Base-by-base conservation (phyloP, 176 grass and related monocot species). In the Otatea glauca region DNA sequence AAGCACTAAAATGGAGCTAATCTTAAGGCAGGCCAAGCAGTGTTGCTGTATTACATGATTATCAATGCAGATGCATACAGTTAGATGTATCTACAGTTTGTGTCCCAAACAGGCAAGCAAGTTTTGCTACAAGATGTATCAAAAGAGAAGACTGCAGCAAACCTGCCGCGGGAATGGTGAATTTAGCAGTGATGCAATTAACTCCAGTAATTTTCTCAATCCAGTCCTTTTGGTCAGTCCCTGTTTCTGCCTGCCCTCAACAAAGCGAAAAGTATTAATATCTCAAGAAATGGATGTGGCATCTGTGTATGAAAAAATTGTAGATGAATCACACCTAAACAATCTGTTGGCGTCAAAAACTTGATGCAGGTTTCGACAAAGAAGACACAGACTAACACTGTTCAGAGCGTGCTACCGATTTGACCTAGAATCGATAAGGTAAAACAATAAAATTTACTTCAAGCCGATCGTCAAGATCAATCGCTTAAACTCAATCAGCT, bases 141-240 rank as follows among this genome's bases (percentile, higher is more conserved):
- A 48, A 77, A 81, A 60, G 42, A 79, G 11, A 65, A 56, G 42
- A 68, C 12, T 7, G 20, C 70, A 69, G 24, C n/a, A 38, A 80
- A 98, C 96, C 89, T 95, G 96, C 5, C 32, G 89, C 24, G 87
- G 72, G 20, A 92, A 92, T 47, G 93, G 75, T 75, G 85, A 90
- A 90, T 98, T 92, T 81, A 98, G 85, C 64, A 98, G 83, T 45
- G 96, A 98, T 85, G 96, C 91, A 68, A 98, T 98, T n/a, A 89
- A 98, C 96, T 87, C 91, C 96, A 43, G 89, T 98, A 84, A 95
- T 95, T 93, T 98, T 98, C 84, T 92, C 89, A 71, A 86, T 90
- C 96, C 96, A 98, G 32, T 98, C 93, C 85, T 90, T 95, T 86
- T 92, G 93, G 62, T 98, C 96, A 72, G 80, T 83, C 56, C 43